Evolutionary conservation across 371 early-diverging fungal species (phyloP).

Genomic region (Ecytonucleospora hepatopenaei): DNA sequence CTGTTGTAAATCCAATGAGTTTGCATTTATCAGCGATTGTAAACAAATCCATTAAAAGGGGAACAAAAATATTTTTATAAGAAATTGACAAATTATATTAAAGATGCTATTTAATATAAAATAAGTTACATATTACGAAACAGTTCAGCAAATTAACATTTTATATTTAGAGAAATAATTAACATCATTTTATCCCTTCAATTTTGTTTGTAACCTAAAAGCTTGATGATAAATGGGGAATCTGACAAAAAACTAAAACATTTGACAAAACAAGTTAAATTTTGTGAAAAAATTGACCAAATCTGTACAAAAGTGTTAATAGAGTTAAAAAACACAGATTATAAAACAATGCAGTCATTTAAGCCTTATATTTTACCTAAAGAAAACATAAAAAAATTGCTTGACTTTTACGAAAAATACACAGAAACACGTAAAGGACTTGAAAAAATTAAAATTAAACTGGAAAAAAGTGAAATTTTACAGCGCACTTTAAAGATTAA

Average conservation of each 20-base stretch:
- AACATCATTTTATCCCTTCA: no score
- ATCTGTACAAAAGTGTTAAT: constrained; percentile 1
- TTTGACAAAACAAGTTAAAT: neutral
- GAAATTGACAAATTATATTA: neutral
- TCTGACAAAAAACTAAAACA: constrained; percentile 7
- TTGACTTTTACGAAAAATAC: constrained; percentile 29
- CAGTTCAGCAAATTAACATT: constrained; percentile 19
- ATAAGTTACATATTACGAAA: neutral
- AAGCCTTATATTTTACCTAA: constrained; percentile 39
- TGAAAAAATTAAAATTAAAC: constrained; percentile 1
- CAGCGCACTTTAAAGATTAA: neutral
- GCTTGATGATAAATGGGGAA: no score
- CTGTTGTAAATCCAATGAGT: neutral
- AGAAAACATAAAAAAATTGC: constrained; percentile 18
- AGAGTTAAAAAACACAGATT: constrained; percentile 7
- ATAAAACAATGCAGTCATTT: constrained; percentile 21
- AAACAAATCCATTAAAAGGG: neutral
- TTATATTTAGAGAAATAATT: no score
- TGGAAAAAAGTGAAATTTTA: constrained; percentile 1
- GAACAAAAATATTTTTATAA: neutral
- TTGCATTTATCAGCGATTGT: neutral
- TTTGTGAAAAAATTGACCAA: constrained; percentile 15
- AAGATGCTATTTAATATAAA: no score
- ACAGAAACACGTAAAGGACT: constrained; percentile 6
- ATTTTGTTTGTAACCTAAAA: no score